A percentile compares a stretch with the other conserved stretches of the same genome.
Evolutionary conservation across 441 rosid species (phyloP).

Genomic region (Erodium trifolium): DNA sequence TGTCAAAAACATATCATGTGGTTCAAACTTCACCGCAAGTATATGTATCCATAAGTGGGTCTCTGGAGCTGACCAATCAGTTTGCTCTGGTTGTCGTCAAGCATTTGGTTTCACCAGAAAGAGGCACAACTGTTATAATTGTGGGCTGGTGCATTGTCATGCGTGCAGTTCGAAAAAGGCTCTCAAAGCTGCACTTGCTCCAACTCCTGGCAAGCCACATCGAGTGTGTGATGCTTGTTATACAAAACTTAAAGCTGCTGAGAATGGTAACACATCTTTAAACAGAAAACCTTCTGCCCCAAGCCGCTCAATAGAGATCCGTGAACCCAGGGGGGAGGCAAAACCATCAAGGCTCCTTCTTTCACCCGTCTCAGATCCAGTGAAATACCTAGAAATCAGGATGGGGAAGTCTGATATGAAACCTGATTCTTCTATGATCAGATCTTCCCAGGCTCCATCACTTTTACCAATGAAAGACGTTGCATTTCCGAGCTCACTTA

Average conservation of each 20-base stretch:
- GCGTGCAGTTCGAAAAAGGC: slow-evolving; percentile 80
- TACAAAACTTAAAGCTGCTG: slow-evolving; percentile 63
- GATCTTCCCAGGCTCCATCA: slow-evolving; percentile 66
- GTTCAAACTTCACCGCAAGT: slow-evolving; percentile 75
- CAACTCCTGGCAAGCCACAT: slow-evolving; percentile 79
- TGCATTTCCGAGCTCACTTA: slow-evolving; percentile 60
- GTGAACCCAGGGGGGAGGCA: slow-evolving; percentile 60
- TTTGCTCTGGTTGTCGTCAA: slow-evolving; percentile 93
- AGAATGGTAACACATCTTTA: slow-evolving; percentile 48
- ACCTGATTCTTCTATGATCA: slow-evolving; percentile 3
- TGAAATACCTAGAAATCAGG: slow-evolving; percentile 50
- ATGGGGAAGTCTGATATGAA: slow-evolving; percentile 43
- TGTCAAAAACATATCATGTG: slow-evolving; percentile 83
- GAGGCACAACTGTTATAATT: slow-evolving; percentile 35
- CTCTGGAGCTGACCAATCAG: slow-evolving; percentile 86
- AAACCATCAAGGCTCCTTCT: slow-evolving; percentile 58
- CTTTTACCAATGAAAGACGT: slow-evolving; percentile 59
- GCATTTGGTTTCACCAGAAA: slow-evolving; percentile 86
- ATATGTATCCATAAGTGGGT: slow-evolving; percentile 95
- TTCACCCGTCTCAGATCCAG: slow-evolving; percentile 42
- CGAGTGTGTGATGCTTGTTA: slow-evolving; percentile 86
- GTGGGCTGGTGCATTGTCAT: slow-evolving; percentile 72
- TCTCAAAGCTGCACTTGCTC: slow-evolving; percentile 91
- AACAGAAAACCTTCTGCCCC: slow-evolving; percentile 44
- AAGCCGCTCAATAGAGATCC: slow-evolving; percentile 45